These are phyloP conservation scores for Dipteronia dyeriana DNA, from an alignment of 345 rosid species.

Conservation along the genomic window DNA sequence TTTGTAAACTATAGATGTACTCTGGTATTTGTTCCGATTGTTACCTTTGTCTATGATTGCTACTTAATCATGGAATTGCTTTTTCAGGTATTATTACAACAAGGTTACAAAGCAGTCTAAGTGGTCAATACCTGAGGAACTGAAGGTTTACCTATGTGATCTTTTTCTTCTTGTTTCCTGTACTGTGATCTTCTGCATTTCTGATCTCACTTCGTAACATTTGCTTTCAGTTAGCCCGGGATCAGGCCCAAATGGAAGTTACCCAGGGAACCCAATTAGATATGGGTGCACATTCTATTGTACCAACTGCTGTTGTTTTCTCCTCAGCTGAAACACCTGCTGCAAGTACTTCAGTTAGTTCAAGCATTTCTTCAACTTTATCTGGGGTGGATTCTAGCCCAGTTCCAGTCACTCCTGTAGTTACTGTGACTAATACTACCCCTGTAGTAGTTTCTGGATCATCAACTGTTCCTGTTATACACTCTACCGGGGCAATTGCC, in stretches of 20 bases:
- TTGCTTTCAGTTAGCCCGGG: conserved; percentile 85
- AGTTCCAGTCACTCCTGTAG: conserved; percentile 47
- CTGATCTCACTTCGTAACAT: conserved; percentile 27
- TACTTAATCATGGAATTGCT: conserved; percentile 12
- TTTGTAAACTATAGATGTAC: neutral
- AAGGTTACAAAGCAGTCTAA: conserved; percentile 90
- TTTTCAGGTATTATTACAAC: conserved; percentile 86
- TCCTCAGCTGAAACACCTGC: conserved; percentile 43
- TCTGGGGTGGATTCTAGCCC: conserved; percentile 62
- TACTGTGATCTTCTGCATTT: conserved; percentile 10
- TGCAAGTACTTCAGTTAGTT: conserved; percentile 44
- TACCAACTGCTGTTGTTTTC: conserved; percentile 39
- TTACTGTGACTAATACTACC: conserved; percentile 40
- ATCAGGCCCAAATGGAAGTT: conserved; percentile 67
- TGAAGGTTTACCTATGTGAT: conserved; percentile 60
- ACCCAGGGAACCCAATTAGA: conserved; percentile 45
- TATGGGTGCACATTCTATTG: conserved; percentile 46
- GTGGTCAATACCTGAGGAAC: conserved; percentile 96
- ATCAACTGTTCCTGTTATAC: conserved; percentile 40
- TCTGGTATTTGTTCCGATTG: neutral
- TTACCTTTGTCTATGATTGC: neutral
- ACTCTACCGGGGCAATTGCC: conserved; percentile 29
- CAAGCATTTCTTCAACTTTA: conserved; percentile 39
- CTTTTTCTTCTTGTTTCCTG: conserved; percentile 20
- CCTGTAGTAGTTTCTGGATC: conserved; percentile 48